Conservation (phyloP, 495 filamentous ascomycete genomes). For the Umbilicaria muhlenbergii region DNA sequence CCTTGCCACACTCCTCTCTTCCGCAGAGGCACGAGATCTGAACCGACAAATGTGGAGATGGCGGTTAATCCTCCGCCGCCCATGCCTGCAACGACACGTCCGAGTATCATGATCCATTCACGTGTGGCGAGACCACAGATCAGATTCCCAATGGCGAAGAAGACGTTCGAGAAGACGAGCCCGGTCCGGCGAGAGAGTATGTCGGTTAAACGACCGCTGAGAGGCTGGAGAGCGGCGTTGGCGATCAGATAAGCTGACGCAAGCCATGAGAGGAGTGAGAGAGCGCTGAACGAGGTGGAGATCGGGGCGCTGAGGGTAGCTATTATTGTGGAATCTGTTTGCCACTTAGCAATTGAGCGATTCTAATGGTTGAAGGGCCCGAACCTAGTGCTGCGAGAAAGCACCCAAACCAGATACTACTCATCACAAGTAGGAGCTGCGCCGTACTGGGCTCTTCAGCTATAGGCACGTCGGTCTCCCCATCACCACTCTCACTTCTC, state of each 20-base stretch:
- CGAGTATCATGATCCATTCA: slow-evolving; percentile 60
- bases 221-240: slow-evolving; percentile 74
- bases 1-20: slow-evolving; percentile 76
- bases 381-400: slow-evolving; percentile 63
- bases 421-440: slow-evolving; percentile 27
- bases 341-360: not conserved
- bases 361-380: not conserved
- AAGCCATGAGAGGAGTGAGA: slow-evolving; percentile 80
- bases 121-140: slow-evolving; percentile 67
- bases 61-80: slow-evolving; percentile 74
- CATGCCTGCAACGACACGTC: slow-evolving; percentile 68
- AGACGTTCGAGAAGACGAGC: slow-evolving; percentile 59
- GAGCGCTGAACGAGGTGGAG: slow-evolving; percentile 66
- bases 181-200: slow-evolving; percentile 71
- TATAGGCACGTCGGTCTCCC: slow-evolving; percentile 14
- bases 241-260: slow-evolving; percentile 82
- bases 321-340: slow-evolving; percentile 59
- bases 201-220: slow-evolving; percentile 76
- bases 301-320: slow-evolving; percentile 79
- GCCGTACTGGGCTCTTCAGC: slow-evolving; percentile 25
- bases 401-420: slow-evolving; percentile 55
- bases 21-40: slow-evolving; percentile 70
- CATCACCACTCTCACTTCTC: slow-evolving; percentile 2
- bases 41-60: slow-evolving; percentile 68
- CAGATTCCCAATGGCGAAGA: slow-evolving; percentile 70